Conservation (phyloP, 1,284 basidiomycete species). For the Volvariella volvacea region DNA sequence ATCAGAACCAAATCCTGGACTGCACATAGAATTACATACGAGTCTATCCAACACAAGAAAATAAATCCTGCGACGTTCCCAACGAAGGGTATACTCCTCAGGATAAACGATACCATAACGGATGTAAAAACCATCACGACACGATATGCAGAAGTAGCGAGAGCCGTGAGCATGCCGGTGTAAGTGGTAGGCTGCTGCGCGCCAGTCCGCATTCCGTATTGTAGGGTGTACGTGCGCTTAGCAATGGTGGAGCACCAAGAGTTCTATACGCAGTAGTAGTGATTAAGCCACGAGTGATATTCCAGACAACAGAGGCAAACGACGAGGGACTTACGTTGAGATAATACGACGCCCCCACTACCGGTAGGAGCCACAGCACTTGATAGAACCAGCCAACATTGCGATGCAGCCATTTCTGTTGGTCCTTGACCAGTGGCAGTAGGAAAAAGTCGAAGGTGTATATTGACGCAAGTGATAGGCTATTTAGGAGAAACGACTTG, state of each 20-base stretch:
- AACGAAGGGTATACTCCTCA: conserved; percentile 56
- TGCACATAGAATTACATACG: conserved; percentile 45
- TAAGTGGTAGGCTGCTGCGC: conserved; percentile 50
- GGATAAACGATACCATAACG: conserved; percentile 57
- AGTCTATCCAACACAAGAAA: conserved; percentile 78
- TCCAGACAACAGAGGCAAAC: conserved; percentile 7
- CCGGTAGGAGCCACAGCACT: conserved; percentile 67
- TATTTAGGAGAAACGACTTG: conserved; percentile 69
- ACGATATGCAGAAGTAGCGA: conserved; percentile 74
- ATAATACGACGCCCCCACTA: conserved; percentile 66
- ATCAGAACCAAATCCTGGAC: conserved; percentile 4
- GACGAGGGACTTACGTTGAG: conserved; percentile 69
- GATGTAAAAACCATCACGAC: conserved; percentile 75
- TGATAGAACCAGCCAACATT: conserved; percentile 73
- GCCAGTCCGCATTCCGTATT: conserved; percentile 52
- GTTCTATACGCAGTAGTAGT: no score
- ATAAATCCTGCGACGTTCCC: conserved; percentile 56
- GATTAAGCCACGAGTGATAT: no score
- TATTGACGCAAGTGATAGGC: conserved; percentile 60
- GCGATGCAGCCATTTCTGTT: conserved; percentile 59
- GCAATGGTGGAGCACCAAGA: conserved; percentile 70
- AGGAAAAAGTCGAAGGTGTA: conserved; percentile 67
- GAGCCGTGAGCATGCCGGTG: conserved; percentile 60
- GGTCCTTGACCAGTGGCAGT: conserved; percentile 58
- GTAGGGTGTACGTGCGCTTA: conserved; percentile 59